Evolutionary conservation across 139 green algal genomes (phyloP).

Genomic region (Limnomonas spitsbergensis): DNA sequence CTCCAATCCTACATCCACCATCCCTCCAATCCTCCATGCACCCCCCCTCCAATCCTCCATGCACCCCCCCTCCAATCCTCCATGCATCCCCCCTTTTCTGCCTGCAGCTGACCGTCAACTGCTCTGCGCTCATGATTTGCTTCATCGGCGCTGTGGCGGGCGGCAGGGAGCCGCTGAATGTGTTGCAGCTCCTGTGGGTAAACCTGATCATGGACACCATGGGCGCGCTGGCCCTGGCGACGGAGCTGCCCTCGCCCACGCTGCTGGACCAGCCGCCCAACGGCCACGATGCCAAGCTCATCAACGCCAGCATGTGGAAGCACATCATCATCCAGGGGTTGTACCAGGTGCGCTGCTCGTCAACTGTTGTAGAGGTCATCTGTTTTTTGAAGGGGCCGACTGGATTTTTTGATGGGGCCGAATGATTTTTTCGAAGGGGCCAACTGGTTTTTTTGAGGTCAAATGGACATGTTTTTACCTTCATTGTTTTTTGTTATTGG

Average conservation of each 20-base stretch:
- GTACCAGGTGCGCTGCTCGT: slow-evolving; percentile 89
- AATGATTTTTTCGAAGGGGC: too few relatives aligned
- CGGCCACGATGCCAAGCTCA: slow-evolving; percentile 78
- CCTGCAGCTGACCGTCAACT: slow-evolving; percentile 85
- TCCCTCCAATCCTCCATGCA: too few relatives aligned
- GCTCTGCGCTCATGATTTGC: slow-evolving; percentile 88
- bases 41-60: too few relatives aligned
- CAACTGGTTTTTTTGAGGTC: too few relatives aligned
- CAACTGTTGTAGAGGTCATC: too few relatives aligned
- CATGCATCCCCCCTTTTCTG: too few relatives aligned
- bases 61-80: too few relatives aligned
- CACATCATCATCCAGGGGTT: slow-evolving; percentile 78
- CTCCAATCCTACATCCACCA: too few relatives aligned
- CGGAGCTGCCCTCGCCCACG: slow-evolving; percentile 77
- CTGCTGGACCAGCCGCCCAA: slow-evolving; percentile 79
- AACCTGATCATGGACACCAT: slow-evolving; percentile 99
- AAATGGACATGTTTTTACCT: too few relatives aligned
- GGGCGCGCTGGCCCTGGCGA: slow-evolving; percentile 59
- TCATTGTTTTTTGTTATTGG: too few relatives aligned
- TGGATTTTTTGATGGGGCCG: too few relatives aligned
- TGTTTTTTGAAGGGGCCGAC: too few relatives aligned
- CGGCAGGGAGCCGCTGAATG: slow-evolving; percentile 84
- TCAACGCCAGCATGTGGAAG: slow-evolving; percentile 89
- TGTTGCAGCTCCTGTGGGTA: slow-evolving; percentile 93
- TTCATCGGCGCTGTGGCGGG: slow-evolving; percentile 82